Evolutionary conservation across 2,329 filamentous ascomycete species (phyloP).

Genomic region (Colletotrichum camelliae): DNA sequence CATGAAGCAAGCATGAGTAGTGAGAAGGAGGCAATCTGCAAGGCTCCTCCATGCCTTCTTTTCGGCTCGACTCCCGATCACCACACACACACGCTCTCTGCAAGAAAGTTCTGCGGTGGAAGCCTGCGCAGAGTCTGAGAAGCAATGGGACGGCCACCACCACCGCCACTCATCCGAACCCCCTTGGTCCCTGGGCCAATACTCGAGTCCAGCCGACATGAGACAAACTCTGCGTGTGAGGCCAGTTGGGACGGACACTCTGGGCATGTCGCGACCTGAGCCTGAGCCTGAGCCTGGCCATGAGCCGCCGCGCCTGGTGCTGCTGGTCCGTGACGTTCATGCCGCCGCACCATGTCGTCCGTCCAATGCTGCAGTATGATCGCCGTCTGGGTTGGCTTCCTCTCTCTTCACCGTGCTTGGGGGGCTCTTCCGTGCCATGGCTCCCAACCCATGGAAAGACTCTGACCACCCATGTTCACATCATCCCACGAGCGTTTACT

Average conservation of each 20-base stretch:
- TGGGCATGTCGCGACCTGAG: background rate
- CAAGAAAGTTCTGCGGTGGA: background rate
- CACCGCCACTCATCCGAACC: background rate
- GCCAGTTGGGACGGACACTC: slow-evolving; percentile 7
- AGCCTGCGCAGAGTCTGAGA: background rate
- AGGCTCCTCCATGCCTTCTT: background rate
- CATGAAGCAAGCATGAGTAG: slow-evolving; percentile 1
- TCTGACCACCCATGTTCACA: background rate
- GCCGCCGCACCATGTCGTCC: slow-evolving; percentile 17
- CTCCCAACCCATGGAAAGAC: background rate
- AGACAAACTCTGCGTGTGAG: slow-evolving; percentile 8
- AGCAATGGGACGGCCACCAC: background rate
- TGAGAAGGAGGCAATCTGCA: background rate
- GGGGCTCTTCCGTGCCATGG: background rate
- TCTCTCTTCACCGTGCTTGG: background rate
- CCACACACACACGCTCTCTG: background rate
- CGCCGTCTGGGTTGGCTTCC: slow-evolving; percentile 6
- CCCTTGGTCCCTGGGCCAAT: slow-evolving; percentile 1
- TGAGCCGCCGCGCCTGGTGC: background rate
- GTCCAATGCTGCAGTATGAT: slow-evolving; percentile 18
- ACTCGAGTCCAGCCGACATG: background rate
- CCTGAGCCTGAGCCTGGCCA: background rate
- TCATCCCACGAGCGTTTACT: slow-evolving; percentile 1
- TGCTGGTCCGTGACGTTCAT: slow-evolving; percentile 10
- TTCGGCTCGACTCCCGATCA: background rate